Evolutionary conservation across 495 filamentous ascomycete species (phyloP).

Genomic region (Neurospora sp.): DNA sequence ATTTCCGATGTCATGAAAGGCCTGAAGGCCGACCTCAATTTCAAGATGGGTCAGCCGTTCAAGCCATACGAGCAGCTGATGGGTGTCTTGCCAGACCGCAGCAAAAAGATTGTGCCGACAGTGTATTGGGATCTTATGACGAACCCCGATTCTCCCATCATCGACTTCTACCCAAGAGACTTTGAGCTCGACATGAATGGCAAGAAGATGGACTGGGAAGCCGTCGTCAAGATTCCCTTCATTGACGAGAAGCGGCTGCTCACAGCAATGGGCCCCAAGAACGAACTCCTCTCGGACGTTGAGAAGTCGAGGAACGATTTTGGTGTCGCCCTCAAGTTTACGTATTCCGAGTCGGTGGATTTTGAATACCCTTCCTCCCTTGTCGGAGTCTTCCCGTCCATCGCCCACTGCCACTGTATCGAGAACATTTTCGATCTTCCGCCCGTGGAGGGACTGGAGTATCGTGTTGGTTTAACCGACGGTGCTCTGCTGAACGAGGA

Average conservation of each 20-base stretch:
- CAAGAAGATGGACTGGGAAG: conserved; percentile 99
- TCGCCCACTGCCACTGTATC: conserved; percentile 78
- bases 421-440: conserved; percentile 94
- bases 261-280: conserved; percentile 72
- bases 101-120: conserved; percentile 84
- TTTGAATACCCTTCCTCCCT: conserved; percentile 79
- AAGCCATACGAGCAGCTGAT: conserved; percentile 93
- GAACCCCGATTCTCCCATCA: conserved; percentile 80
- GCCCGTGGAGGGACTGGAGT: conserved; percentile 79
- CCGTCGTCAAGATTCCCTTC: conserved; percentile 97
- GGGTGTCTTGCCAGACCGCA: conserved; percentile 94
- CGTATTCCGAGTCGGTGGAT: conserved; percentile 64
- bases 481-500: conserved; percentile 71
- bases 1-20: conserved; percentile 82
- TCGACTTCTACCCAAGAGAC: conserved; percentile 95
- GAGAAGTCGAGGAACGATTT: conserved; percentile 82
- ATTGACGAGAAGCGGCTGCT: conserved; percentile 86
- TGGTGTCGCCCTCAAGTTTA: conserved; percentile 87
- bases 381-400: conserved; percentile 82
- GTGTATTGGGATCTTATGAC: conserved; percentile 93
- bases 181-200: conserved; percentile 99
- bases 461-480: conserved; percentile 76
- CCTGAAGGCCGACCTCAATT: conserved; percentile 77
- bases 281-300: conserved; percentile 60
- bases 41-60: conserved; percentile 89